Evolutionary conservation across 2,329 filamentous ascomycete genomes (phyloP), one percentile per base, ranked within the genome.

Genomic region (Stagonosporopsis chrysanthemi): DNA sequence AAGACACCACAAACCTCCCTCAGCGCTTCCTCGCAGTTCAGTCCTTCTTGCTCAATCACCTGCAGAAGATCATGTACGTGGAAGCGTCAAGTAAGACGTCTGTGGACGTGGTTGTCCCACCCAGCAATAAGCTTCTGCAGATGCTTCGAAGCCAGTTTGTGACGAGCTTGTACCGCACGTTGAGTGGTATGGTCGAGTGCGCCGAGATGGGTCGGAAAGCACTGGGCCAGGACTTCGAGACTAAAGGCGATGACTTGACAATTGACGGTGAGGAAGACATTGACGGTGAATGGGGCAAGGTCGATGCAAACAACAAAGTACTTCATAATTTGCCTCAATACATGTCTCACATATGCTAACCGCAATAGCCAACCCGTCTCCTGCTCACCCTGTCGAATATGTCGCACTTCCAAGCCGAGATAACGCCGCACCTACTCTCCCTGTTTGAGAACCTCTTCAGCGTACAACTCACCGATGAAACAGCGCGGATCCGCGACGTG

Each of bases 181-280:
- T 99, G 35, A 96, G 91, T 68, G 95, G 94, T 22, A 94, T 99
- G 87, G 92, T 99, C 1, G 95, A 98, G 77, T 98, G 97, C 75
- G 94, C 95, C 3, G 92, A 98, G 77, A 87, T 87, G 55, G 84
- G 88, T 3, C 76, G 87, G 14, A 86, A 88, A 65, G 87, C 86
- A 65, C 80, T 85, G 0, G 87, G 89, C 42, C 79, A 79, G 22
- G 79, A 81, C 8, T 81, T 81, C 55, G 81, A 83, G 55, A 80
- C 82, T 70, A 82, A 83, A 53, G 75, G 83, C 31, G 81, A 85
- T 60, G 77, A 80, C 52, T 73, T 83, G 2, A 79, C 77, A 0
- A 66, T 79, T 8, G 66, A 70, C 7, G 63, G 66, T 17, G 68
- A 69, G 40, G 70, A 73, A 35, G 60, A 60, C 7, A 58, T 66